Evolutionary conservation across 345 rosid genomes (phyloP), one percentile per base, ranked within the genome.

Genomic region (Melaleuca alternifolia): DNA sequence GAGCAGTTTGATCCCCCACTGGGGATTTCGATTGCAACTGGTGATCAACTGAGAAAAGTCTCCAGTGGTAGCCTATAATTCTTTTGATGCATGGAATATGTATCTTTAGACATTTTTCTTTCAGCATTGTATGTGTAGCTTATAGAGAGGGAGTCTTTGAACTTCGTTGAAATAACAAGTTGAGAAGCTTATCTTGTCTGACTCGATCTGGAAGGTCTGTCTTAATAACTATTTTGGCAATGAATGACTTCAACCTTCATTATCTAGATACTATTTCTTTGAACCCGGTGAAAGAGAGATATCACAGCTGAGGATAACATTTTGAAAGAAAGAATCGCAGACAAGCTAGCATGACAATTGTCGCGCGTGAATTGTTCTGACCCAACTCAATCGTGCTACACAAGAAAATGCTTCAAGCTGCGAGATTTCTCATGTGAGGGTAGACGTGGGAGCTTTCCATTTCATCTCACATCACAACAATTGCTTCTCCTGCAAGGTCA

Each of bases 1-100:
- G 93, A 92, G 86, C 90, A 87, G 54, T 93, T 91, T 90, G 97
- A 93, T 86, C 91, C 79, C 79, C 18, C 79, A 5, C 79, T 71
- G 48, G 79, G 79, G 48, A 71, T 71, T 1, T 71, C 48, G 11
- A 71, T 71, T 71, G 79, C 79, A 20, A 71, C 21, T 71, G 48
- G 46, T 71, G 79, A 71, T 33, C 79, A 18, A 18, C 79, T 21
- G 48, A 37, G 79, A 48, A 71, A 71, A 18, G 79, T 71, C 48
- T 9, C 48, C 79, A 71, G 79, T 71, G 79, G 79, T 71, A 71
- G 79, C 33, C 48, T 71, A 71, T 71, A 37, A 71, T 71, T 71
- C 7, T 65, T 71, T 71, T 71, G 48, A 37, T 18, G 79, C 48
- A 37, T 71, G 79, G 26, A 37, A 71, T 71, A 33, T 71, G 26